phyloP scores from a whole-genome alignment of 2,329 filamentous ascomycete genomes.

The Talaromyces sp. region DNA sequence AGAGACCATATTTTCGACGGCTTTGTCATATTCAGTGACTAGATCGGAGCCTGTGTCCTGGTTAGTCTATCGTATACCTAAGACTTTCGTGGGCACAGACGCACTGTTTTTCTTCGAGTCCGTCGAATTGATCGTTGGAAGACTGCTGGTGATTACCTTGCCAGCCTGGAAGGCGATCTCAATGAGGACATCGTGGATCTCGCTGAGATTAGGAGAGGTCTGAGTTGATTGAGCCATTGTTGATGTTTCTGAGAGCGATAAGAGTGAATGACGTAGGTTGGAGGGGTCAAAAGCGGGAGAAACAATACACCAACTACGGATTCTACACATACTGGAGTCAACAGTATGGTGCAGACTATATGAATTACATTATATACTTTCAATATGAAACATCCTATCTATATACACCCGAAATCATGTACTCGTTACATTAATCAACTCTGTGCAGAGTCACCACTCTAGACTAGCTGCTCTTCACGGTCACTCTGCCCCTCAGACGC shows the following conservation, averaged over 20 bases:
- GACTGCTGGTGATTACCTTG: slow-evolving; percentile 43
- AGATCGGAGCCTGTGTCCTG: slow-evolving; percentile 54
- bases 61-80: slow-evolving; percentile 8
- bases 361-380: neutral
- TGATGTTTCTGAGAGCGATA: neutral
- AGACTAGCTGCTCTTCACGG: slow-evolving; percentile 13
- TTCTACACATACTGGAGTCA: no score
- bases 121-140: slow-evolving; percentile 37
- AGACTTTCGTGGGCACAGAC: slow-evolving; percentile 15
- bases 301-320: neutral
- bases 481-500: slow-evolving; percentile 35
- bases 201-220: slow-evolving; percentile 31
- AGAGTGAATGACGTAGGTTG: neutral
- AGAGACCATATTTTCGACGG: slow-evolving; percentile 60
- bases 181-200: slow-evolving; percentile 46
- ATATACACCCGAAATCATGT: neutral
- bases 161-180: slow-evolving; percentile 43
- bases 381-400: neutral
- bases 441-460: neutral
- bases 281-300: slow-evolving; percentile 1
- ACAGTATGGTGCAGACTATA: neutral
- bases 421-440: neutral
- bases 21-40: slow-evolving; percentile 63
- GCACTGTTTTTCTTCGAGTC: slow-evolving; percentile 50
- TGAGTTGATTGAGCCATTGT: neutral